Percentiles rank a stretch among this genome's conserved stretches.
phyloP scores from a whole-genome alignment of 768 basidiomycete genomes.

The Amanita polypyramis region DNA sequence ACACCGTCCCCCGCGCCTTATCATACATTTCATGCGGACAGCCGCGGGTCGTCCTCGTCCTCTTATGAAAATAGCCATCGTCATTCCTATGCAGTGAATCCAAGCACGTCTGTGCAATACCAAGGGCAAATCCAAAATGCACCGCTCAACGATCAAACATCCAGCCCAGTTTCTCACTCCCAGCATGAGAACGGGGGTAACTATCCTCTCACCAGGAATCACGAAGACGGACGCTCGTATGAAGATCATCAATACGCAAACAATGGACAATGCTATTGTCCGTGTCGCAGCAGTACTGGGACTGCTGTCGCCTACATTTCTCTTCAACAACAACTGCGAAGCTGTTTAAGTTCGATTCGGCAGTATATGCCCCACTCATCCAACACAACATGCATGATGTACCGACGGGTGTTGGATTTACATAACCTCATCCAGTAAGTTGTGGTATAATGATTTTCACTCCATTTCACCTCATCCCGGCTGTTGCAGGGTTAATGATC shows the following conservation, averaged over 20 bases:
- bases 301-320: slow-evolving; percentile 48
- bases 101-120: slow-evolving; percentile 13
- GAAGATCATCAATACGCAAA: slow-evolving; percentile 15
- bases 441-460: slow-evolving; percentile 2
- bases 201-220: slow-evolving; percentile 26
- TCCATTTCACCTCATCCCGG: slow-evolving; percentile 5
- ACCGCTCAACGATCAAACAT: slow-evolving; percentile 1
- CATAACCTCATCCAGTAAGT: slow-evolving; percentile 59
- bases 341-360: slow-evolving; percentile 42
- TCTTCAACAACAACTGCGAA: slow-evolving; percentile 55
- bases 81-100: slow-evolving; percentile 20
- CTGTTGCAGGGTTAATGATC: slow-evolving; percentile 36
- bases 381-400: slow-evolving; percentile 43
- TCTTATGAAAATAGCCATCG: slow-evolving; percentile 24
- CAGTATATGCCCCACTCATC: slow-evolving; percentile 51
- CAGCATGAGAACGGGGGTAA: slow-evolving; percentile 19
- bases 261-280: slow-evolving; percentile 26
- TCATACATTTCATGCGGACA: slow-evolving; percentile 39
- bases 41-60: slow-evolving; percentile 26
- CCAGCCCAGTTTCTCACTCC: slow-evolving; percentile 19
- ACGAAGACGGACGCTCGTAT: slow-evolving; percentile 28
- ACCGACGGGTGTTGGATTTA: slow-evolving; percentile 50
- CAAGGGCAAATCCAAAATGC: slow-evolving; percentile 8
- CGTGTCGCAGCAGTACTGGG: slow-evolving; percentile 55
- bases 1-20: slow-evolving; percentile 52